These are phyloP conservation scores for Geum urbanum DNA, from an alignment of 306 rosid genomes.

Conservation along the genomic window DNA sequence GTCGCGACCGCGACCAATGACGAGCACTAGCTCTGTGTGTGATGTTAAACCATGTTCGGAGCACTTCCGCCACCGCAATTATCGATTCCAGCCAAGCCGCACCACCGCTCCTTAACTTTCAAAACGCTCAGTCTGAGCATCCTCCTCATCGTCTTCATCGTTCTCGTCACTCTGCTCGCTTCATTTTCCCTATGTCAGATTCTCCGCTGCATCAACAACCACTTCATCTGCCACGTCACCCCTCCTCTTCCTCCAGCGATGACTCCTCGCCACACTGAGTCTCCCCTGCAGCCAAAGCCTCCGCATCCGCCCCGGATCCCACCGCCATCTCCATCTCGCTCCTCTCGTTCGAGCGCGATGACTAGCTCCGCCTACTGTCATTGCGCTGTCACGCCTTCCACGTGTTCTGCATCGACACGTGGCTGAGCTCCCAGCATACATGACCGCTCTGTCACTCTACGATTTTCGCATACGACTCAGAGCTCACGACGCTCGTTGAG, in stretches of 20 bases:
- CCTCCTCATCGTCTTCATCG: constrained; percentile 43
- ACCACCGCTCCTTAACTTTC: constrained; percentile 25
- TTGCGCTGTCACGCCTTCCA: constrained; percentile 77
- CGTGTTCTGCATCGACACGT: constrained; percentile 52
- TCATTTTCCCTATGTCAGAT: constrained; percentile 51
- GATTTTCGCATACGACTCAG: constrained; percentile 46
- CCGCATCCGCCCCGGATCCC: not conserved
- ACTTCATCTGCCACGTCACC: constrained; percentile 49
- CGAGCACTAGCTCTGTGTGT: too few relatives aligned
- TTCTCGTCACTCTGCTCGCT: constrained; percentile 41
- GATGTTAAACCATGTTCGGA: constrained; percentile 23
- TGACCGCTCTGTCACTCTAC: constrained; percentile 78
- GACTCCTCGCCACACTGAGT: constrained; percentile 28
- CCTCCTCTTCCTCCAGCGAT: not conserved
- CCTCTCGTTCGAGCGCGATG: constrained; percentile 46
- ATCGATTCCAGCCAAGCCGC: not conserved
- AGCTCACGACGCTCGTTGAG: constrained; percentile 36
- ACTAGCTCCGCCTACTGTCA: constrained; percentile 62
- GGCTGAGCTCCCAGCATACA: constrained; percentile 64
- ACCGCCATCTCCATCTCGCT: constrained; percentile 34
- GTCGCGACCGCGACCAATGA: too few relatives aligned
- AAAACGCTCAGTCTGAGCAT: constrained; percentile 49
- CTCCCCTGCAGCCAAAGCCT: constrained; percentile 36
- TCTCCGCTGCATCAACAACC: constrained; percentile 64
- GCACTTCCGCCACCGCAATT: constrained; percentile 18